A percentile compares a stretch with the other conserved stretches of the same genome.
These are phyloP conservation scores for Monosporascus cannonballus DNA, from an alignment of 2,329 filamentous ascomycete genomes.

Conservation along the genomic window DNA sequence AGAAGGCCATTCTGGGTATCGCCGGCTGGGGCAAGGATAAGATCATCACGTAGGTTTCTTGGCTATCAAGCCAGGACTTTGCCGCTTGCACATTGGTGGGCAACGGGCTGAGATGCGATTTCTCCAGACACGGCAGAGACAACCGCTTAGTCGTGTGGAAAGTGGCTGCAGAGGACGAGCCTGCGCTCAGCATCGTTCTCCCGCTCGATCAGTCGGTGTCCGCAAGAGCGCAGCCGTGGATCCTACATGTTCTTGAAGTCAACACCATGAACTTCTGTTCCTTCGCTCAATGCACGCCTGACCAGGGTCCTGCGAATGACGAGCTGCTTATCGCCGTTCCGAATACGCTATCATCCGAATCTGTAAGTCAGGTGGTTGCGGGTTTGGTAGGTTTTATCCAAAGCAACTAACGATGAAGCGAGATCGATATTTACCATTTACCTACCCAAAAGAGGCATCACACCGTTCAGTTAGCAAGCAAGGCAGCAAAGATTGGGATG, in stretches of 20 bases:
- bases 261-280: constrained; percentile 95
- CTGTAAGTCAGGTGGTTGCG: constrained; percentile 33
- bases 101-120: constrained; percentile 8
- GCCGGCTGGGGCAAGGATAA: constrained; percentile 64
- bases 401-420: constrained; percentile 4
- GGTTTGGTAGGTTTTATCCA: background rate
- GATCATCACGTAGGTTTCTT: constrained; percentile 69
- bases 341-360: constrained; percentile 67
- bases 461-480: constrained; percentile 37
- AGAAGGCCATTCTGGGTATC: constrained; percentile 68
- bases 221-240: constrained; percentile 64
- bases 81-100: constrained; percentile 1
- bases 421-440: constrained; percentile 79
- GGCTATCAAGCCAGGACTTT: constrained; percentile 3
- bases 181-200: constrained; percentile 57
- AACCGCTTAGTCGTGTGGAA: constrained; percentile 84
- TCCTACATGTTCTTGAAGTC: constrained; percentile 77
- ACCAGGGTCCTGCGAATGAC: constrained; percentile 21
- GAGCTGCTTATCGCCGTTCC: constrained; percentile 72
- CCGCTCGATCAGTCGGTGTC: constrained; percentile 58
- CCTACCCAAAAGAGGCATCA: constrained; percentile 68
- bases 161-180: constrained; percentile 54
- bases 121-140: constrained; percentile 76
- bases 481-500: constrained; percentile 62
- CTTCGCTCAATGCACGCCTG: constrained; percentile 57